Conservation (phyloP, 2,329 filamentous ascomycete species). For the Iodosphaeria phyllophila region DNA sequence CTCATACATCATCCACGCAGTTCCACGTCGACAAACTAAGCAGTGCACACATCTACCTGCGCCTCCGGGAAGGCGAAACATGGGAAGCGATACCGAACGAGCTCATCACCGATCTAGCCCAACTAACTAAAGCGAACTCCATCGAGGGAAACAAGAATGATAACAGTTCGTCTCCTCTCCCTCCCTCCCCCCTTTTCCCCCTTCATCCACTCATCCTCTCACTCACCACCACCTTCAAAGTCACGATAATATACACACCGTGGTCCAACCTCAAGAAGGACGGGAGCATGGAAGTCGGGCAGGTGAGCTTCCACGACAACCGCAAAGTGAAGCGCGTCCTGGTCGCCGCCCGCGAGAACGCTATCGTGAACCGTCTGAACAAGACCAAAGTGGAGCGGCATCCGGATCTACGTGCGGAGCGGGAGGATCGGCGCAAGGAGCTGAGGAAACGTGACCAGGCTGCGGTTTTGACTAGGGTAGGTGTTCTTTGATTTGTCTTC, state of each 20-base stretch:
- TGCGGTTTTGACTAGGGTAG: conserved; percentile 39
- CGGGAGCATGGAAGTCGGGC: conserved; percentile 85
- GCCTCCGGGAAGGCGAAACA: conserved; percentile 55
- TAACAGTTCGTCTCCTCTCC: too few species aligned
- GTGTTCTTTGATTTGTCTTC: conserved; percentile 7
- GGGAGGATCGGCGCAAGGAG: conserved; percentile 55
- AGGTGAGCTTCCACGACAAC: conserved; percentile 84
- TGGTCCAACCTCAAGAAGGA: conserved; percentile 95
- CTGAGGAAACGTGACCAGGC: conserved; percentile 55
- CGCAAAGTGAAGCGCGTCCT: conserved; percentile 72
- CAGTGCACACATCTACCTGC: conserved; percentile 88
- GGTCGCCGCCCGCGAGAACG: conserved; percentile 65
- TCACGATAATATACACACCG: conserved; percentile 92
- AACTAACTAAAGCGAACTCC: conserved; percentile 95
- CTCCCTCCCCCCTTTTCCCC: too few species aligned
- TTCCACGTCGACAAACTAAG: conserved; percentile 98
- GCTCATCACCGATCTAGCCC: conserved; percentile 75
- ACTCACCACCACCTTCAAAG: too few species aligned
- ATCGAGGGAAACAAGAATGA: conserved; percentile 99
- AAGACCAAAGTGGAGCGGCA: conserved; percentile 85
- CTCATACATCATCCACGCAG: conserved; percentile 21
- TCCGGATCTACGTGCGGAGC: conserved; percentile 68
- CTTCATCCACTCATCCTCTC: too few species aligned
- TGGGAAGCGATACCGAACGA: conserved; percentile 69
- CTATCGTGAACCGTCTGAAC: conserved; percentile 91